These are phyloP conservation scores for Jatropha multifida DNA, from an alignment of 441 rosid species.

Conservation along the genomic window DNA sequence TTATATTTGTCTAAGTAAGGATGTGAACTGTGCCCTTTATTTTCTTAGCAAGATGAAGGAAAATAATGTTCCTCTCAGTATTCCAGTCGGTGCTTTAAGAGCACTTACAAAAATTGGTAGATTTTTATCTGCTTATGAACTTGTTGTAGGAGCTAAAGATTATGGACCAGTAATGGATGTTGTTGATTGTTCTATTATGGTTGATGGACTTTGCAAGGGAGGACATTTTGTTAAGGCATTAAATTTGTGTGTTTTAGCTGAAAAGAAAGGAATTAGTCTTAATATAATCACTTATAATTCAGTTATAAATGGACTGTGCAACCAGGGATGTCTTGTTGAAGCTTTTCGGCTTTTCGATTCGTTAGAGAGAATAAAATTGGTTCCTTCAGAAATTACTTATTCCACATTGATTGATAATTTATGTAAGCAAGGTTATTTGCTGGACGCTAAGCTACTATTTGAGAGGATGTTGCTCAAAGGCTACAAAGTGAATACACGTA, in stretches of 20 bases:
- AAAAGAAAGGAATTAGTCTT: slow-evolving; percentile 47
- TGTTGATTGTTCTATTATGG: slow-evolving; percentile 55
- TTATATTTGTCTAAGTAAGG: slow-evolving; percentile 46
- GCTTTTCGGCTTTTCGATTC: slow-evolving; percentile 87
- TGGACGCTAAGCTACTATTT: slow-evolving; percentile 60
- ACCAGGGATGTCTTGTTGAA: slow-evolving; percentile 75
- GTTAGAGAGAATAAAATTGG: slow-evolving; percentile 54
- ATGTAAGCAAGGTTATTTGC: slow-evolving; percentile 64
- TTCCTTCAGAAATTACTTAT: slow-evolving; percentile 64
- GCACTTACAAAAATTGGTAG: slow-evolving; percentile 46
- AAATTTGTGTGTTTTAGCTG: slow-evolving; percentile 56
- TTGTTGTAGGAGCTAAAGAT: slow-evolving; percentile 44
- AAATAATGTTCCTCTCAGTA: slow-evolving; percentile 26
- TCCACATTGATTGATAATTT: slow-evolving; percentile 61
- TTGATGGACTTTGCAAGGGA: slow-evolving; percentile 73
- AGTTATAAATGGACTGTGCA: slow-evolving; percentile 67
- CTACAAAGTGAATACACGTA: slow-evolving; percentile 41
- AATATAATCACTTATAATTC: slow-evolving; percentile 72
- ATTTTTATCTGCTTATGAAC: slow-evolving; percentile 60
- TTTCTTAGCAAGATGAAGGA: slow-evolving; percentile 44
- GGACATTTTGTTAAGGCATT: slow-evolving; percentile 62
- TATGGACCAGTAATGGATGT: slow-evolving; percentile 52
- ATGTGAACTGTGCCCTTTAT: slow-evolving; percentile 29
- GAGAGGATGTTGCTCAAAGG: slow-evolving; percentile 57
- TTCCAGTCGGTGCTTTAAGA: slow-evolving; percentile 44